Evolutionary conservation across 352 stramenopile genomes (phyloP).

Genomic region (Pythium aphanidermatum): DNA sequence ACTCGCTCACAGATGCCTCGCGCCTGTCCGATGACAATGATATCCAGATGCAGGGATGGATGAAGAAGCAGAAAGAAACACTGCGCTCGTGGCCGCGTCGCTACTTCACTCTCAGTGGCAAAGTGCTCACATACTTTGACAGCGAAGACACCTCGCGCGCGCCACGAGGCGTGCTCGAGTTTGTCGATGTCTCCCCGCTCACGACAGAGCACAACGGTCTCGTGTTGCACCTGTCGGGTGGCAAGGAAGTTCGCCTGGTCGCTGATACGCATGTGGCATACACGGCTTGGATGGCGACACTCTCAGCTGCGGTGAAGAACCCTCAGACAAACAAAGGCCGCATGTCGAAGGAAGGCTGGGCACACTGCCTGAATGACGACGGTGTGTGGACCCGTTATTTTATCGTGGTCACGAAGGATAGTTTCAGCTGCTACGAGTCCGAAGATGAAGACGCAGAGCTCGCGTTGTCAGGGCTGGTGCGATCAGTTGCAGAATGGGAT

Average conservation of each 20-base stretch:
- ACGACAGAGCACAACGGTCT: constrained; percentile 78
- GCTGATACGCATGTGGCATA: constrained; percentile 76
- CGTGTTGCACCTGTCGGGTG: constrained; percentile 47
- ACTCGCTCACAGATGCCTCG: constrained; percentile 32
- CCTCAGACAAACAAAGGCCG: constrained; percentile 40
- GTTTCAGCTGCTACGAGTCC: constrained; percentile 73
- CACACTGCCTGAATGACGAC: constrained; percentile 67
- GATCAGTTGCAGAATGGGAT: constrained; percentile 65
- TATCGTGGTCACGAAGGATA: constrained; percentile 70
- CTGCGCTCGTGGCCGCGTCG: constrained; percentile 57
- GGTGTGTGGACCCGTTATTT: constrained; percentile 71
- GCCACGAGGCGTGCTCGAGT: constrained; percentile 59
- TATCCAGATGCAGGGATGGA: constrained; percentile 79
- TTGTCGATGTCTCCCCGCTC: constrained; percentile 58
- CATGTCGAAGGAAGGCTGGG: constrained; percentile 67
- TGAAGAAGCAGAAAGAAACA: constrained; percentile 81
- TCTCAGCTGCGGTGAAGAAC: constrained; percentile 58
- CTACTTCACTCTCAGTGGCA: constrained; percentile 72
- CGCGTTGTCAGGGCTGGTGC: constrained; percentile 55
- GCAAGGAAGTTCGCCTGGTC: constrained; percentile 72
- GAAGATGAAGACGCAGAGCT: constrained; percentile 65
- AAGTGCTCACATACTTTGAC: constrained; percentile 73
- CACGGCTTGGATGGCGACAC: constrained; percentile 65
- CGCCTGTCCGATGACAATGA: constrained; percentile 56
- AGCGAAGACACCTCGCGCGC: constrained; percentile 62